phyloP scores from a whole-genome alignment of 495 filamentous ascomycete genomes.

The Cryomyces minteri region DNA sequence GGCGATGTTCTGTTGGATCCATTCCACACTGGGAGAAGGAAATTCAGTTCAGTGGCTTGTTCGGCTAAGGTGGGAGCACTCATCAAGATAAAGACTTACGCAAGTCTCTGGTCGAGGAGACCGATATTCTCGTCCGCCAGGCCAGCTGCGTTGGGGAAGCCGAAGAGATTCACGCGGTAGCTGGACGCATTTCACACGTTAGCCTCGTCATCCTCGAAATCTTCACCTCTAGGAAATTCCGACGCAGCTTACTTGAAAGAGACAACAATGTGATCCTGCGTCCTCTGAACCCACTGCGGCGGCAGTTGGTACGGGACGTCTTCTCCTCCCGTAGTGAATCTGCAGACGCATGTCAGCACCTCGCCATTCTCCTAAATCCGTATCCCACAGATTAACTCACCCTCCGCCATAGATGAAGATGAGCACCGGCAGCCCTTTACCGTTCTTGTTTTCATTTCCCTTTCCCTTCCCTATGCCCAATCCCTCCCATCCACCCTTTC shows the following conservation, averaged over 20 bases:
- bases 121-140: slow-evolving; percentile 26
- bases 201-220: neutral
- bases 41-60: slow-evolving; percentile 7
- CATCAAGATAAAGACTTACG: neutral
- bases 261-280: slow-evolving; percentile 36
- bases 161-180: slow-evolving; percentile 46
- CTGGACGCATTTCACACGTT: neutral
- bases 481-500: neutral
- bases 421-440: slow-evolving; percentile 22
- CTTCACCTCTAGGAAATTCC: no score
- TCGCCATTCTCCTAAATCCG: no score
- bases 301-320: slow-evolving; percentile 26
- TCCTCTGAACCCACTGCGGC: slow-evolving; percentile 21
- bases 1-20: slow-evolving; percentile 11
- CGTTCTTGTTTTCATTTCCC: neutral
- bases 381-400: neutral
- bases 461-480: slow-evolving; percentile 1
- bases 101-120: slow-evolving; percentile 43
- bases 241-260: slow-evolving; percentile 25
- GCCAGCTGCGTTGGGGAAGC: slow-evolving; percentile 31
- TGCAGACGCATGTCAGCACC: no score
- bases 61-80: neutral
- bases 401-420: slow-evolving; percentile 29
- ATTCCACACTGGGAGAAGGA: slow-evolving; percentile 5
- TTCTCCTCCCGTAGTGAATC: neutral